phyloP scores from a whole-genome alignment of 83 land plant genomes.

The Picea mariana region DNA sequence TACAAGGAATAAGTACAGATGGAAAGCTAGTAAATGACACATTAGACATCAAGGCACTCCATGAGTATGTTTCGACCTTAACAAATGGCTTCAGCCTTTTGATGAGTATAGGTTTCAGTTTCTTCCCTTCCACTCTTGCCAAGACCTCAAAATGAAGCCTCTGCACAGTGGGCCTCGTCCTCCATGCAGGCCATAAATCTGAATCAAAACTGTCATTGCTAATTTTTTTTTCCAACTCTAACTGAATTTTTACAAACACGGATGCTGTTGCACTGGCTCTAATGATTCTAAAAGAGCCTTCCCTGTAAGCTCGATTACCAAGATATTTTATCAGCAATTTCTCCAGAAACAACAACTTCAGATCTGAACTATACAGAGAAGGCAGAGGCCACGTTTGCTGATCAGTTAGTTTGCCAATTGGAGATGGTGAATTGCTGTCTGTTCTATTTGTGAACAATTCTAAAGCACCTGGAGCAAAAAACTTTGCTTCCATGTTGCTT shows the following conservation, averaged over 20 bases:
- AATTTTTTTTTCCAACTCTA: conserved; percentile 50
- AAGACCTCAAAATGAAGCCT: conserved; percentile 38
- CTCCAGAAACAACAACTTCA: no score
- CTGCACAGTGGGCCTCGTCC: conserved; percentile 41
- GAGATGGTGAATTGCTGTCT: no score
- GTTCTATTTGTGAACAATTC: no score
- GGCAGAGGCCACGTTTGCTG: no score
- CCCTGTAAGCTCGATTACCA: conserved; percentile 16
- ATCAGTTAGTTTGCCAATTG: no score
- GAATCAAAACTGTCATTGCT: conserved; percentile 18
- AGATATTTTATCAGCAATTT: no score
- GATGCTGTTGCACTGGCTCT: conserved; percentile 32
- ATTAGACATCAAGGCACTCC: conserved; percentile 44
- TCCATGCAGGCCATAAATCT: conserved; percentile 46
- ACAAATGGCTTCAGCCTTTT: conserved; percentile 30
- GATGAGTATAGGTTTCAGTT: conserved; percentile 28
- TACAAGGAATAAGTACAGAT: conserved; percentile 36
- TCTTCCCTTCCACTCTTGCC: conserved; percentile 37
- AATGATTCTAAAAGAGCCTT: conserved; percentile 18
- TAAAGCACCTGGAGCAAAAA: conserved; percentile 24
- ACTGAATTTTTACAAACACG: conserved; percentile 29
- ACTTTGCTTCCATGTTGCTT: background rate
- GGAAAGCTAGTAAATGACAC: conserved; percentile 43
- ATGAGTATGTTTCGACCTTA: conserved; percentile 33
- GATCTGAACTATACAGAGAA: no score